phyloP scores from a whole-genome alignment of 139 green algal species.

The Axilococcus clingmanii region DNA sequence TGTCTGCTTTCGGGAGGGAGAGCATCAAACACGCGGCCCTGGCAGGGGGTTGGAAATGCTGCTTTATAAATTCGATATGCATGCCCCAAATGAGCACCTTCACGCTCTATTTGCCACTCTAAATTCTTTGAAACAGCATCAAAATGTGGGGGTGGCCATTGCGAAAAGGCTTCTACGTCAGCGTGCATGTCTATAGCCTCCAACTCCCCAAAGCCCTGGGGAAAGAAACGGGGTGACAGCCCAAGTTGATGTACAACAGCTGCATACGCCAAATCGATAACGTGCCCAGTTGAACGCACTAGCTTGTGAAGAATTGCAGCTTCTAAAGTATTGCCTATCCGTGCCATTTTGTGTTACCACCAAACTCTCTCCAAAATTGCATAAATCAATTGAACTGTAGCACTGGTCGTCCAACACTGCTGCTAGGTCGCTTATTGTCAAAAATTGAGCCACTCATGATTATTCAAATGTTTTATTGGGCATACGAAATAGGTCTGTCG shows the following conservation, averaged over 20 bases:
- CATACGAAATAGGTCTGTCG: too few relatives aligned
- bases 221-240: constrained; percentile 27
- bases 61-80: constrained; percentile 46
- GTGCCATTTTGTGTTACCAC: too few relatives aligned
- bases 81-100: constrained; percentile 18
- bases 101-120: constrained; percentile 4
- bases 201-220: constrained; percentile 31
- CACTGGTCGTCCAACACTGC: too few relatives aligned
- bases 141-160: constrained; percentile 32
- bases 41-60: constrained; percentile 47
- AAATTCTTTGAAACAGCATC: constrained; percentile 4
- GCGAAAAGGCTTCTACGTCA: constrained; percentile 21
- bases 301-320: too few relatives aligned
- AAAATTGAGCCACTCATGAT: too few relatives aligned
- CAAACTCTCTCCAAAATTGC: too few relatives aligned
- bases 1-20: constrained; percentile 38
- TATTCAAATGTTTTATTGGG: too few relatives aligned
- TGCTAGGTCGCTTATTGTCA: too few relatives aligned
- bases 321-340: too few relatives aligned
- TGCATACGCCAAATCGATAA: constrained; percentile 26
- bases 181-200: constrained; percentile 28
- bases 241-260: constrained; percentile 29
- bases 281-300: constrained; percentile 4
- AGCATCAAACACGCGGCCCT: constrained; percentile 46
- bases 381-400: too few relatives aligned